Percentiles rank a stretch among this genome's conserved stretches.
phyloP scores from a whole-genome alignment of 2,329 filamentous ascomycete species.

The Fusarium buxicola region DNA sequence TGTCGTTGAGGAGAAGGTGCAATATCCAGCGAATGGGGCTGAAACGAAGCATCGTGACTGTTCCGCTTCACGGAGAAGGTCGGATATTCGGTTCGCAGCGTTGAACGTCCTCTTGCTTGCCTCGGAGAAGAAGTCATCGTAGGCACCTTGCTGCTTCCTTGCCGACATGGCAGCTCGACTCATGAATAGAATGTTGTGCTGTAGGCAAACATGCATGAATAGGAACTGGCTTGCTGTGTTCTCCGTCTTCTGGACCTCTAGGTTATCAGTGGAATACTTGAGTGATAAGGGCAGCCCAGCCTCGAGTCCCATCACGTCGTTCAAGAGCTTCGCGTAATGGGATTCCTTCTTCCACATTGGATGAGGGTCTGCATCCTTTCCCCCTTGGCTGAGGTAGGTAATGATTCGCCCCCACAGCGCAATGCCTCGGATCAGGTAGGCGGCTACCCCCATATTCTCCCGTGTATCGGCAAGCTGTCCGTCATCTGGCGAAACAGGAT shows the following conservation, averaged over 20 bases:
- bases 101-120: slow-evolving; percentile 81
- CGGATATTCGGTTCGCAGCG: slow-evolving; percentile 88
- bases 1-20: slow-evolving; percentile 90
- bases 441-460: slow-evolving; percentile 93
- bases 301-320: slow-evolving; percentile 77
- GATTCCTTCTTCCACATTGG: slow-evolving; percentile 89
- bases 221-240: slow-evolving; percentile 91
- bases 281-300: slow-evolving; percentile 76
- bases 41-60: slow-evolving; percentile 76
- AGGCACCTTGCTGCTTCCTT: slow-evolving; percentile 76
- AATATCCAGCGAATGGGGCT: slow-evolving; percentile 94
- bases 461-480: slow-evolving; percentile 73
- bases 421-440: slow-evolving; percentile 87
- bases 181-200: slow-evolving; percentile 91
- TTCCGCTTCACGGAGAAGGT: slow-evolving; percentile 83
- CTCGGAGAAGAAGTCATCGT: slow-evolving; percentile 80
- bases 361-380: slow-evolving; percentile 79
- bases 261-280: slow-evolving; percentile 82
- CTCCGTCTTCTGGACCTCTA: slow-evolving; percentile 85
- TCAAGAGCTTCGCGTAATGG: slow-evolving; percentile 75
- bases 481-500: slow-evolving; percentile 71
- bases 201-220: slow-evolving; percentile 88
- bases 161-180: slow-evolving; percentile 86
- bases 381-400: slow-evolving; percentile 89
- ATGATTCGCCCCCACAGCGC: slow-evolving; percentile 92